phyloP scores from a whole-genome alignment of 345 rosid species.

The Balakata baccata region DNA sequence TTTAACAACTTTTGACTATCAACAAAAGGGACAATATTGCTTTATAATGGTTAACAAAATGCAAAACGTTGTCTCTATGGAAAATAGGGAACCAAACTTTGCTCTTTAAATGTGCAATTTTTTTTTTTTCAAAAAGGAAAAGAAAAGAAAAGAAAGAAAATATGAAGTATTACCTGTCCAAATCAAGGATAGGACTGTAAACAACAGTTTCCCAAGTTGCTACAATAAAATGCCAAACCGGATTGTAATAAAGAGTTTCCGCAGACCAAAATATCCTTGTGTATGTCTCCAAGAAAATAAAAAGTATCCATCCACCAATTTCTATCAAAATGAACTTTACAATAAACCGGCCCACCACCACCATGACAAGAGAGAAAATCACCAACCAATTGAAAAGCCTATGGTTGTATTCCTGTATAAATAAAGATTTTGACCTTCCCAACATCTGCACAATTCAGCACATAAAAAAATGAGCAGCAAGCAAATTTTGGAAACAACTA shows the following conservation, averaged over 20 bases:
- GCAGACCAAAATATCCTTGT: conserved; percentile 98
- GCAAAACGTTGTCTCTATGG: too few species aligned
- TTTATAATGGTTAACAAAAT: not conserved
- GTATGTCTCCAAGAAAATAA: conserved; percentile 94
- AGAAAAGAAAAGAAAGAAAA: not conserved
- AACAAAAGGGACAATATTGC: not conserved
- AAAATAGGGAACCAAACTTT: not conserved
- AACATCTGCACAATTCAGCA: conserved; percentile 58
- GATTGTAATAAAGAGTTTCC: conserved; percentile 90
- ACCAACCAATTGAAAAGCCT: conserved; percentile 98
- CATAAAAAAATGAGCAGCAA: not conserved
- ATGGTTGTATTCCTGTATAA: conserved; percentile 95
- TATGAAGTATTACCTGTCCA: conserved; percentile 65
- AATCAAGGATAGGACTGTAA: conserved; percentile 88
- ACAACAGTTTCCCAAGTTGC: conserved; percentile 88
- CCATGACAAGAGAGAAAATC: conserved; percentile 89
- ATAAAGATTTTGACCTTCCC: conserved; percentile 69
- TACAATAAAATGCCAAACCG: conserved; percentile 88
- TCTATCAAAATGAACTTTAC: conserved; percentile 85
- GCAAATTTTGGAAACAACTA: not conserved
- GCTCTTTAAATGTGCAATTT: not conserved
- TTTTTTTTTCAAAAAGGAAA: too few species aligned
- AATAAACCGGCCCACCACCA: conserved; percentile 84
- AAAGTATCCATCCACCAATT: conserved; percentile 90
- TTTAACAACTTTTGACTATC: not conserved